Conservation (phyloP, 140 eudicot genomes). For the Erigeron philadelphicus region DNA sequence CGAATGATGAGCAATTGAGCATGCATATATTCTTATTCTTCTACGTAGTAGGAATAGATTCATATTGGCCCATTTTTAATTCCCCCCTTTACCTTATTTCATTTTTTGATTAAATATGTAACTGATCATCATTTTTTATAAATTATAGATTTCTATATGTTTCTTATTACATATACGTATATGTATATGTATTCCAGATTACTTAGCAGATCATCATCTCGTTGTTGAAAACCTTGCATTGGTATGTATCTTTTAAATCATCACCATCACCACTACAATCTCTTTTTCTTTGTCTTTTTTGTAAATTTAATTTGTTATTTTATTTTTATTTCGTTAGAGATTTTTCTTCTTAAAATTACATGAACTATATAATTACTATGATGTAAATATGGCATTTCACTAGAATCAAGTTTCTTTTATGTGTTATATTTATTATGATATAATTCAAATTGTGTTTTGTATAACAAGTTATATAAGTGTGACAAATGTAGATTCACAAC, state of each 20-base stretch:
- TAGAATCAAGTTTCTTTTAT: too few species aligned
- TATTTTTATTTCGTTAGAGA: not conserved
- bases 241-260: slow-evolving; percentile 20
- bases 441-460: too few species aligned
- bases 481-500: too few species aligned
- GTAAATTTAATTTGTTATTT: not conserved
- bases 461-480: too few species aligned
- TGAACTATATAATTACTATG: too few species aligned
- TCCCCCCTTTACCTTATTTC: not conserved
- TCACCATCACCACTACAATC: not conserved
- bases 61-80: slow-evolving; percentile 7
- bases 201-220: not conserved
- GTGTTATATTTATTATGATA: too few species aligned
- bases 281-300: not conserved
- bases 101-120: slow-evolving; percentile 1
- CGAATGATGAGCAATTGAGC: slow-evolving; percentile 14
- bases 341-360: too few species aligned
- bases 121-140: slow-evolving; percentile 14
- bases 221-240: slow-evolving; percentile 16
- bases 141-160: not conserved
- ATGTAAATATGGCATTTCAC: too few species aligned
- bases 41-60: slow-evolving; percentile 22
- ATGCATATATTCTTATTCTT: slow-evolving; percentile 11
- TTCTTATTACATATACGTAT: too few species aligned
- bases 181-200: not conserved